phyloP scores from a whole-genome alignment of 2,329 filamentous ascomycete genomes.

The Pseudogymnoascus sp. region DNA sequence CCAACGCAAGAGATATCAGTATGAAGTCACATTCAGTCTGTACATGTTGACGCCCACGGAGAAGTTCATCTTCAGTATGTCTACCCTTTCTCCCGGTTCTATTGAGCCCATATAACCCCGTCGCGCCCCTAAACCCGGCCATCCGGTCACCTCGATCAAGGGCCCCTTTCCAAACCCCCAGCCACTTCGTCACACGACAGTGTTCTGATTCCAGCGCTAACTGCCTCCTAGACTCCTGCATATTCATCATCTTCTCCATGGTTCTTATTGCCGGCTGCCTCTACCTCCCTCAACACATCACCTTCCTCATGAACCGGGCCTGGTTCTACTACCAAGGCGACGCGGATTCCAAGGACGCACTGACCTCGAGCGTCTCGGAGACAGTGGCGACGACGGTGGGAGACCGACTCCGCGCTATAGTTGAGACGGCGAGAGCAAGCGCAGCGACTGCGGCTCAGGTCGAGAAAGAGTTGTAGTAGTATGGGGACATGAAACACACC shows the following conservation, averaged over 20 bases:
- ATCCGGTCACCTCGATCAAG: not conserved
- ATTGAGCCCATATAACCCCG: not conserved
- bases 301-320: conserved; percentile 70
- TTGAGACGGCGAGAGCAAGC: conserved; percentile 11
- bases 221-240: conserved; percentile 64
- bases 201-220: not conserved
- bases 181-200: not conserved
- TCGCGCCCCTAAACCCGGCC: not conserved
- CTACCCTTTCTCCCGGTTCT: not conserved
- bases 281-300: conserved; percentile 88
- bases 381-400: conserved; percentile 18
- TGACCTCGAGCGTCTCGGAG: conserved; percentile 18
- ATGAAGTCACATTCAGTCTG: conserved; percentile 89
- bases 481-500: not conserved
- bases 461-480: conserved; percentile 21
- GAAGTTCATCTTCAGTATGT: conserved; percentile 93
- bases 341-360: conserved; percentile 17
- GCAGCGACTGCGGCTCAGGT: conserved; percentile 14
- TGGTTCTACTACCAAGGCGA: conserved; percentile 96
- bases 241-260: conserved; percentile 84
- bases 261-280: conserved; percentile 78
- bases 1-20: conserved; percentile 90
- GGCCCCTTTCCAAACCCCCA: not conserved
- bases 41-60: conserved; percentile 97
- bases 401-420: conserved; percentile 21